phyloP scores from a whole-genome alignment of 2,329 filamentous ascomycete species.

The Metarhizium humberi region DNA sequence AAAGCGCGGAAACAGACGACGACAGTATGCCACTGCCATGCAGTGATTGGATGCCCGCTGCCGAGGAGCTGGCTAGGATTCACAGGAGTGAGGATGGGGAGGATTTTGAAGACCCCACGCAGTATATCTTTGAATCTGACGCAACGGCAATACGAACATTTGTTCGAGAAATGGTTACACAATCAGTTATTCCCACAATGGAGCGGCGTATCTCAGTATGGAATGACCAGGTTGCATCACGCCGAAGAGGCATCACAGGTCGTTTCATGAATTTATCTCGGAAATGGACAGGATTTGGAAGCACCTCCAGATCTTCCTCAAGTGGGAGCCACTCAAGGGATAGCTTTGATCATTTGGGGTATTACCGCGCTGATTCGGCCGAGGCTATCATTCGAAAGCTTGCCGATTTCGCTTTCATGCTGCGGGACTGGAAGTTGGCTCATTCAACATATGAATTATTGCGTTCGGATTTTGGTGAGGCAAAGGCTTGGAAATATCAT shows the following conservation, averaged over 20 bases:
- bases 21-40: slow-evolving; percentile 75
- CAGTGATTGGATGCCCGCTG: slow-evolving; percentile 81
- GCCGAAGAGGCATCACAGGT: slow-evolving; percentile 78
- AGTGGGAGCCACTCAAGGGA: slow-evolving; percentile 41
- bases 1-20: slow-evolving; percentile 83
- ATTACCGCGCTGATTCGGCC: slow-evolving; percentile 72
- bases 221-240: slow-evolving; percentile 95
- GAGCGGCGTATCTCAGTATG: slow-evolving; percentile 82
- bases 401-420: slow-evolving; percentile 93
- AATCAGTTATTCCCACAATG: slow-evolving; percentile 94
- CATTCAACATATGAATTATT: slow-evolving; percentile 88
- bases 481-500: slow-evolving; percentile 95
- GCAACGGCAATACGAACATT: slow-evolving; percentile 80
- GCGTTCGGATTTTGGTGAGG: slow-evolving; percentile 79
- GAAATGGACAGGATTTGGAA: slow-evolving; percentile 76
- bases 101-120: slow-evolving; percentile 59
- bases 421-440: slow-evolving; percentile 90
- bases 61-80: slow-evolving; percentile 73
- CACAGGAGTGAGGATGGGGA: slow-evolving; percentile 58
- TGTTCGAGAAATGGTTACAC: slow-evolving; percentile 87
- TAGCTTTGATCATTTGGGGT: slow-evolving; percentile 75
- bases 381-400: slow-evolving; percentile 91
- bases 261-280: slow-evolving; percentile 93
- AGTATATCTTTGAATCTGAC: slow-evolving; percentile 87
- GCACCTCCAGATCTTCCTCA: slow-evolving; percentile 50